Base-by-base conservation (phyloP, 2,329 filamentous ascomycete species). In the Nectriaceae sp. region DNA sequence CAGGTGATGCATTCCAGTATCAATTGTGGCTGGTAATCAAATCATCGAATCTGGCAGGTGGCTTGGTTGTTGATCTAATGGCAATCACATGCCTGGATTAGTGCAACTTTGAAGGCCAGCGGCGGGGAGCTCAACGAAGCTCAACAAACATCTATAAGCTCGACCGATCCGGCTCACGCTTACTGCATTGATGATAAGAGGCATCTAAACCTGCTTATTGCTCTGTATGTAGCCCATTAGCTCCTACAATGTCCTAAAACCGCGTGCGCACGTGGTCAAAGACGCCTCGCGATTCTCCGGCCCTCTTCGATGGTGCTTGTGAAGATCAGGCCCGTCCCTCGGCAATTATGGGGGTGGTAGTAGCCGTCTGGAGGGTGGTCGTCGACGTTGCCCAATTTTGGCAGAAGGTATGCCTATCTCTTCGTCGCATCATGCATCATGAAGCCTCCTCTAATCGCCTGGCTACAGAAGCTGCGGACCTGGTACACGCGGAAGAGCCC, bases 401-500 rank as follows among this genome's bases (percentile, higher is more conserved):
- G 84, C 76, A 77, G 65, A 73, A 75, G 65, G 85, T 87, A 68
- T 55, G 69, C 61, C 22, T 47, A n/a, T 22, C n/a, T 39, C 37
- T 40, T n/a, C 40, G 10, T 41, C n/a, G 13, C 19, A 33, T 11
- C 19, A 29, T 29, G 6, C 13, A 29, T 29, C 13, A 29, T 29
- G 37, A 10, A 39, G 37, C 37, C 10, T 47, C 33, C 42, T 47
- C 54, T 57, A 42, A 50, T 49, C 40, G 59, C 56, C 50, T 49
- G 47, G 46, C 45, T 66, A 44, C 68, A 93, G 89, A 87, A 83
- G 74, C 71, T 90, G 42, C 72, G 81, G 52, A 74, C 74, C 46
- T 90, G 88, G 84, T 86, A 85, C 75, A 80, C 72, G 47, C 78
- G 79, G 54, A 87, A 82, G 66, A 86, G 80, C 42, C 79, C 81